Percentiles rank a stretch among this genome's conserved stretches.
Conservation (phyloP, 768 basidiomycete species). For the Leccinum incarnatum region DNA sequence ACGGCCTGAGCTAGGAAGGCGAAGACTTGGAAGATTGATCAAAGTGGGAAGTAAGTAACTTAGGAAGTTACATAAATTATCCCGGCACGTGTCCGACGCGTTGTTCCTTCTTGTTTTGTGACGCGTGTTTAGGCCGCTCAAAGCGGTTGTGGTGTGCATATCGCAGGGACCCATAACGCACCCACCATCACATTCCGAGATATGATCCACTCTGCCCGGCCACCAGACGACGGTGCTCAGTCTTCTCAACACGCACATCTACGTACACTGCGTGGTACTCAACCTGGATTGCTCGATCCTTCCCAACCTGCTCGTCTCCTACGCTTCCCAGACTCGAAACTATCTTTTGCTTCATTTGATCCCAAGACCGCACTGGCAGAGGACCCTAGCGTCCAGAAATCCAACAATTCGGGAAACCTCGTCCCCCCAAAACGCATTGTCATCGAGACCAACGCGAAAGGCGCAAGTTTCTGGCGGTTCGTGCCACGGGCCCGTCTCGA, state of each 20-base stretch:
- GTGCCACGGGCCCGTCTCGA: constrained; percentile 66
- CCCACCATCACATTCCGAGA: neutral
- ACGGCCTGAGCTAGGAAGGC: neutral
- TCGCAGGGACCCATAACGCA: neutral
- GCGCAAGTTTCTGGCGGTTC: constrained; percentile 67
- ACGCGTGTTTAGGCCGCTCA: neutral
- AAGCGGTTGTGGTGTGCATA: too few species aligned
- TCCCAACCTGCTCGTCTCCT: constrained; percentile 61
- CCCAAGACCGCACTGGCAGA: constrained; percentile 58
- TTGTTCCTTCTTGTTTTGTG: constrained; percentile 3
- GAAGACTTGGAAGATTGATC: neutral
- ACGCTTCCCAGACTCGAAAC: constrained; percentile 52
- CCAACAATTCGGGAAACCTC: constrained; percentile 45
- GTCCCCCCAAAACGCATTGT: constrained; percentile 69
- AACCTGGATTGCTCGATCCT: constrained; percentile 65
- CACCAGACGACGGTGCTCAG: constrained; percentile 3
- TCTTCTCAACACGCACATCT: constrained; percentile 10
- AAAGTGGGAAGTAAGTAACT: too few species aligned
- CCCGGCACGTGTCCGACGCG: constrained; percentile 18
- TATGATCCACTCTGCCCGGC: constrained; percentile 9
- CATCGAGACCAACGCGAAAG: constrained; percentile 60
- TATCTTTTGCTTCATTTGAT: constrained; percentile 77
- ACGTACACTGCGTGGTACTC: constrained; percentile 37
- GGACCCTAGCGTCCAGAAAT: constrained; percentile 37
- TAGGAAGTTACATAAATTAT: neutral